Percentiles rank a stretch among this genome's conserved stretches.
Conservation (phyloP, 2,329 filamentous ascomycete species). For the Pseudogymnoascus sp. region DNA sequence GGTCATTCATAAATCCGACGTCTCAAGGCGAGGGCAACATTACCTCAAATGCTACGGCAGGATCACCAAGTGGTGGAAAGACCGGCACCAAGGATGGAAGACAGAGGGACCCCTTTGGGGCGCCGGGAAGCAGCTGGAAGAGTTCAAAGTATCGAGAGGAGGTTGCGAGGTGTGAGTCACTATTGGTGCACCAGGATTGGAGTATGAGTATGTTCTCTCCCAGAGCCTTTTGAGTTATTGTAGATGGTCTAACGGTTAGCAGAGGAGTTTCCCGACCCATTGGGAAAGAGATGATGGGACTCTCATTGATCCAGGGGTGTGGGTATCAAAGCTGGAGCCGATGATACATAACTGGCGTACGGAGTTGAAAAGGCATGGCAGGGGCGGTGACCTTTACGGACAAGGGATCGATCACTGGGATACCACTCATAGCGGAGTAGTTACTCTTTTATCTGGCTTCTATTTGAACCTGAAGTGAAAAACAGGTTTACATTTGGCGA, state of each 20-base stretch:
- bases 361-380: not conserved
- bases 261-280: not conserved
- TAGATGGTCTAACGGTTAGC: not conserved
- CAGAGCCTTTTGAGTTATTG: not conserved
- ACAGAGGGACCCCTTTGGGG: conserved; percentile 26
- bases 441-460: not conserved
- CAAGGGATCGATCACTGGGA: not conserved
- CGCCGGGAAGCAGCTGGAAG: conserved; percentile 43
- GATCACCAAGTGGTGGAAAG: conserved; percentile 11
- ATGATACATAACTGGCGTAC: not conserved
- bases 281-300: not conserved
- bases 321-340: not conserved
- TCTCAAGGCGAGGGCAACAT: not conserved
- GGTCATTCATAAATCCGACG: not conserved
- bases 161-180: conserved; percentile 39
- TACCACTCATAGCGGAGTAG: not conserved
- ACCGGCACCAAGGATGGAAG: conserved; percentile 13
- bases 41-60: not conserved
- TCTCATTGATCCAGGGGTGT: not conserved
- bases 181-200: conserved; percentile 43
- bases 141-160: conserved; percentile 50
- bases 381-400: not conserved
- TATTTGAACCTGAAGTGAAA: not conserved
- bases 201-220: conserved; percentile 33
- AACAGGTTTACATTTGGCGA: not conserved